phyloP scores from a whole-genome alignment of 352 stramenopile species.

The Globisporangium parvum region DNA sequence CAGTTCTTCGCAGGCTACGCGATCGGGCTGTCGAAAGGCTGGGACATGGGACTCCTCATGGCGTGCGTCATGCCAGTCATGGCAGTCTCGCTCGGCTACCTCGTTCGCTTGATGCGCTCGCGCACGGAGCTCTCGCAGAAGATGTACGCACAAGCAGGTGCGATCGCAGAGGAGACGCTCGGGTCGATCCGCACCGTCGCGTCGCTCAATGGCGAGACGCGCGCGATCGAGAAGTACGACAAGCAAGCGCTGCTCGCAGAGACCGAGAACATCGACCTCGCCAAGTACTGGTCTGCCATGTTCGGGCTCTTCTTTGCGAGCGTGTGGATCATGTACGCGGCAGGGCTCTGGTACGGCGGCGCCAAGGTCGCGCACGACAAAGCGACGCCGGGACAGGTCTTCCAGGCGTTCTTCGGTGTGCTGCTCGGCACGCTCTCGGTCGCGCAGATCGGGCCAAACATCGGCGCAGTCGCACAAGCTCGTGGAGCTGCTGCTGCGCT shows the following conservation, averaged over 20 bases:
- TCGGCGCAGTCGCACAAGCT: conserved; percentile 32
- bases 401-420: conserved; percentile 36
- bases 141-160: conserved; percentile 40
- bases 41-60: conserved; percentile 46
- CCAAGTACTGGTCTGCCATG: conserved; percentile 18
- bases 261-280: conserved; percentile 22
- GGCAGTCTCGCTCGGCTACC: conserved; percentile 23
- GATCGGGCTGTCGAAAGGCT: conserved; percentile 41
- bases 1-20: conserved; percentile 37
- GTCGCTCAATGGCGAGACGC: conserved; percentile 35
- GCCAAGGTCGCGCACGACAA: conserved; percentile 28
- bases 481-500: conserved; percentile 29
- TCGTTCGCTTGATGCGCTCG: conserved; percentile 23
- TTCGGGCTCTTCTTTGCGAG: conserved; percentile 30
- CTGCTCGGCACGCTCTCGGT: conserved; percentile 36
- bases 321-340: conserved; percentile 40
- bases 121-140: conserved; percentile 24
- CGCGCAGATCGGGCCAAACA: conserved; percentile 36
- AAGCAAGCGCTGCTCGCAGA: conserved; percentile 21
- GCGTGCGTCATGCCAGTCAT: conserved; percentile 37
- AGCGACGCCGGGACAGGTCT: conserved; percentile 25
- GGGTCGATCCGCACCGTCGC: conserved; percentile 54
- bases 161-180: conserved; percentile 53
- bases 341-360: conserved; percentile 52
- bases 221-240: conserved; percentile 35